Conservation (phyloP, 306 rosid species). For the Trichosanthes truncata region DNA sequence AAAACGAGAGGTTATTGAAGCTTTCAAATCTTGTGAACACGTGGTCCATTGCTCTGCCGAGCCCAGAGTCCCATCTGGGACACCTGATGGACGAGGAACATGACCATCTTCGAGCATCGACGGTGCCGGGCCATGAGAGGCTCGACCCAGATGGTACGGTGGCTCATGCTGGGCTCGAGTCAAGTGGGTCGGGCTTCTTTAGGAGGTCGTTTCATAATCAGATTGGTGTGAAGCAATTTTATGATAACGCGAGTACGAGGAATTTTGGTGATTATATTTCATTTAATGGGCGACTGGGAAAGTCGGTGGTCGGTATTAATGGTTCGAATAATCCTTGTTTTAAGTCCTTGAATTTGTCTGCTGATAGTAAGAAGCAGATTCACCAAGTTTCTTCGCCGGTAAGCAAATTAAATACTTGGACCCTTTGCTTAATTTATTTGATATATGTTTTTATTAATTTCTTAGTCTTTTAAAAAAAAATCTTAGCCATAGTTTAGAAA, state of each 20-base stretch:
- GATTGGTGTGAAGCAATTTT: conserved; percentile 18
- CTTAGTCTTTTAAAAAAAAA: too few species aligned
- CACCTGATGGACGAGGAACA: not conserved
- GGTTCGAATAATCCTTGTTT: conserved; percentile 33
- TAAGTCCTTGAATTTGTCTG: conserved; percentile 23
- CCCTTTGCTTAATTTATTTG: not conserved
- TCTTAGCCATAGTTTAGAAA: not conserved
- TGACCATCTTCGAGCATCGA: not conserved
- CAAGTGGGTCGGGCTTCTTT: not conserved
- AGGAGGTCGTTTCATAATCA: conserved; percentile 30
- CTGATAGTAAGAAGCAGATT: conserved; percentile 50
- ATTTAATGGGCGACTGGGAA: conserved; percentile 36
- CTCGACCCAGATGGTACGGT: not conserved
- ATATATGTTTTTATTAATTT: not conserved
- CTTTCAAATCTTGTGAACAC: conserved; percentile 63
- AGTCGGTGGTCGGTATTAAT: conserved; percentile 41
- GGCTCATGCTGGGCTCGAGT: not conserved
- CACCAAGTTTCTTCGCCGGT: conserved; percentile 44
- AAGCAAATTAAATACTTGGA: not conserved
- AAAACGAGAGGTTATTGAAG: conserved; percentile 51
- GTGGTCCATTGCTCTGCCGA: conserved; percentile 88
- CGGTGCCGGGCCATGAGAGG: not conserved
- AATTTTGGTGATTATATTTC: conserved; percentile 61
- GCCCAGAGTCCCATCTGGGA: conserved; percentile 30
- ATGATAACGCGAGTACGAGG: conserved; percentile 25